Conservation (phyloP, 1,284 basidiomycete genomes). For the Ustilago hordei region DNA sequence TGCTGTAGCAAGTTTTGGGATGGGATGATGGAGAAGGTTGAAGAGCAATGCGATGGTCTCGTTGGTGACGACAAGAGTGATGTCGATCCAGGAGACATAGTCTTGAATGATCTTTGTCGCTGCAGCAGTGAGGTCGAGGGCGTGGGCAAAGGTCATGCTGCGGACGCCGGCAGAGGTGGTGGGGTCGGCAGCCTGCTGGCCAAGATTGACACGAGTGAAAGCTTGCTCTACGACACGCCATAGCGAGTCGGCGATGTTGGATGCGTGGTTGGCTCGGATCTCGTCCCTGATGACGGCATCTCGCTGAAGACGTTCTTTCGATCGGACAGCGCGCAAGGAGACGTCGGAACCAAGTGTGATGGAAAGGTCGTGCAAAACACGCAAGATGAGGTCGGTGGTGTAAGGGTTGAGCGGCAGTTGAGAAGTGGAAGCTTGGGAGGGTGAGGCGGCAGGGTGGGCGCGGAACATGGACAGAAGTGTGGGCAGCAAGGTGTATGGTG, state of each 20-base stretch:
- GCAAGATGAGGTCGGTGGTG: conserved; percentile 77
- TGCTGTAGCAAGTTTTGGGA: conserved; percentile 81
- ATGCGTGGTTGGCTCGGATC: conserved; percentile 75
- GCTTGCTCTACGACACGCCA: conserved; percentile 84
- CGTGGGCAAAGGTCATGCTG: conserved; percentile 72
- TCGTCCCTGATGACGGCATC: conserved; percentile 68
- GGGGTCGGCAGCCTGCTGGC: conserved; percentile 24
- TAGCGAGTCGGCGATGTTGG: conserved; percentile 86
- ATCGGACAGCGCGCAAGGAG: conserved; percentile 63
- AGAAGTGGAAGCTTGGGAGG: conserved; percentile 78
- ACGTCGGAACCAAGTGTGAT: conserved; percentile 67
- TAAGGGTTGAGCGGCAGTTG: conserved; percentile 81
- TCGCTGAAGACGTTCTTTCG: conserved; percentile 64
- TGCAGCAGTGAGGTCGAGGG: conserved; percentile 75
- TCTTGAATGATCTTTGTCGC: conserved; percentile 91
- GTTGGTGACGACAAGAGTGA: conserved; percentile 92
- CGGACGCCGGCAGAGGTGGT: conserved; percentile 70
- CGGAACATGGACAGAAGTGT: conserved; percentile 67
- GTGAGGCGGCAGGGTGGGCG: conserved; percentile 70
- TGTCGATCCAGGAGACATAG: conserved; percentile 98
- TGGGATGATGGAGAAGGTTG: conserved; percentile 77
- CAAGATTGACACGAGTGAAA: conserved; percentile 59
- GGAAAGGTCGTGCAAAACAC: conserved; percentile 67
- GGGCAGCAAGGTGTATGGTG: conserved; percentile 80
- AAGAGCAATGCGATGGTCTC: conserved; percentile 88